These are phyloP conservation scores for Microbotryum saponariae DNA, from an alignment of 1,284 basidiomycete genomes.

Conservation along the genomic window DNA sequence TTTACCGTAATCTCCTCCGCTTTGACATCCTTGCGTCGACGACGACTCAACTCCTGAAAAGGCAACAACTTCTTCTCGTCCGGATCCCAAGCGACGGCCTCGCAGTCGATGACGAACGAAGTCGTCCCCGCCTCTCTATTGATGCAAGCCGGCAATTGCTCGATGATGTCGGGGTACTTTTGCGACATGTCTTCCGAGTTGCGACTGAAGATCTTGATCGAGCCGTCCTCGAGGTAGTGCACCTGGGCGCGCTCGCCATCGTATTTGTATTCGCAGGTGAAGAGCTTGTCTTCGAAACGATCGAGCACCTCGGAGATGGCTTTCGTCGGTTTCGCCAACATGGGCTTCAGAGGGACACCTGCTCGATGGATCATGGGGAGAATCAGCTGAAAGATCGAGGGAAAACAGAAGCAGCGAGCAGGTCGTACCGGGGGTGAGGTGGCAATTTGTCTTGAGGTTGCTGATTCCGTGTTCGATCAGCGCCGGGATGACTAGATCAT, in stretches of 20 bases:
- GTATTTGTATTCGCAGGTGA: conserved; percentile 99
- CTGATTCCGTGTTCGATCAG: conserved; percentile 72
- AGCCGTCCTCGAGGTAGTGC: conserved; percentile 70
- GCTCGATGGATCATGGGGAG: not conserved
- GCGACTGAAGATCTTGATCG: conserved; percentile 81
- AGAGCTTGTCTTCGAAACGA: conserved; percentile 87
- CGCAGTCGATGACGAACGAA: conserved; percentile 90
- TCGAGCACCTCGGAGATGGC: conserved; percentile 98
- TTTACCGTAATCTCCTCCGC: conserved; percentile 91
- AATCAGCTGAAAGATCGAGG: not conserved
- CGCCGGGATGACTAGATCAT: conserved; percentile 89
- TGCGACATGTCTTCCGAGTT: conserved; percentile 99
- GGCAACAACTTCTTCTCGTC: conserved; percentile 69
- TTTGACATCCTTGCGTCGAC: conserved; percentile 96
- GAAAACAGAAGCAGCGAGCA: not conserved
- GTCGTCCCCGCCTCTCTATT: conserved; percentile 57
- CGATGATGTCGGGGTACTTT: conserved; percentile 95
- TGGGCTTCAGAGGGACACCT: conserved; percentile 89
- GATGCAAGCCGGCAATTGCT: conserved; percentile 86
- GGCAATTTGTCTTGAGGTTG: conserved; percentile 65
- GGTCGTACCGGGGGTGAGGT: conserved; percentile 72
- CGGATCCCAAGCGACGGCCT: conserved; percentile 91
- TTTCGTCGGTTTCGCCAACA: conserved; percentile 99
- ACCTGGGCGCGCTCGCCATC: conserved; percentile 97
- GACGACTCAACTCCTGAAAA: conserved; percentile 91